Percentiles rank a stretch among this genome's conserved stretches.
Evolutionary conservation across 2,329 filamentous ascomycete species (phyloP).

Genomic region (Thielaviopsis ethacetica): DNA sequence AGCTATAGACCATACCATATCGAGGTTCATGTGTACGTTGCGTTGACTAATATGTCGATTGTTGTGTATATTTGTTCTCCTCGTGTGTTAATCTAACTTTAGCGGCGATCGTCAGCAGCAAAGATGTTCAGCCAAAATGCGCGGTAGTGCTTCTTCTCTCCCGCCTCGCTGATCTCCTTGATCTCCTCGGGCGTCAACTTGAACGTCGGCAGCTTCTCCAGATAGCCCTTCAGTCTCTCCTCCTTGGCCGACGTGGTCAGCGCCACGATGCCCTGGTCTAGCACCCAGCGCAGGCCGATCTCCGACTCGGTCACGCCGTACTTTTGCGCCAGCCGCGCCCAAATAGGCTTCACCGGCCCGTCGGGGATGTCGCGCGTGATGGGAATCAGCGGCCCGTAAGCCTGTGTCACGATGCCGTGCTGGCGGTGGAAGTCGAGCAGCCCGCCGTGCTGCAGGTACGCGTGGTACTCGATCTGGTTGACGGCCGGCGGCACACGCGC

Average conservation of each 20-base stretch:
- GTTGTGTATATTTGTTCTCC: neutral
- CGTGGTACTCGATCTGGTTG: conserved; percentile 73
- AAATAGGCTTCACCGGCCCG: conserved; percentile 38
- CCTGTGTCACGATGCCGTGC: conserved; percentile 38
- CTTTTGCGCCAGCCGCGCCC: conserved; percentile 35
- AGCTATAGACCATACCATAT: neutral
- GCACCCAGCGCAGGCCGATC: conserved; percentile 40
- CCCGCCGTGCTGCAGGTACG: conserved; percentile 51
- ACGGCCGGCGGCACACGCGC: conserved; percentile 48
- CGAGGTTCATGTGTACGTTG: neutral
- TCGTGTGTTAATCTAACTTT: conserved; percentile 7
- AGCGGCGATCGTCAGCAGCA: conserved; percentile 32
- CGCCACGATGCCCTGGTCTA: conserved; percentile 42
- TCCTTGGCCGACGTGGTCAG: conserved; percentile 45
- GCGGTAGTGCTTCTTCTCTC: conserved; percentile 43
- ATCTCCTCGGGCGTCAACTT: conserved; percentile 44
- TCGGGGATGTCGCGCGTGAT: conserved; percentile 26
- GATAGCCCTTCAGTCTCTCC: conserved; percentile 38
- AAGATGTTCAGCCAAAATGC: conserved; percentile 41
- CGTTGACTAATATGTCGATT: neutral
- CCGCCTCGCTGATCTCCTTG: conserved; percentile 35
- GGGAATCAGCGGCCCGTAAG: conserved; percentile 40
- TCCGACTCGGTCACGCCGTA: conserved; percentile 40
- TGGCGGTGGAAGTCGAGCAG: conserved; percentile 40
- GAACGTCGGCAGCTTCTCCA: conserved; percentile 34